phyloP scores from a whole-genome alignment of 176 grass and related monocot species.

The Bonia amplexicaulis region DNA sequence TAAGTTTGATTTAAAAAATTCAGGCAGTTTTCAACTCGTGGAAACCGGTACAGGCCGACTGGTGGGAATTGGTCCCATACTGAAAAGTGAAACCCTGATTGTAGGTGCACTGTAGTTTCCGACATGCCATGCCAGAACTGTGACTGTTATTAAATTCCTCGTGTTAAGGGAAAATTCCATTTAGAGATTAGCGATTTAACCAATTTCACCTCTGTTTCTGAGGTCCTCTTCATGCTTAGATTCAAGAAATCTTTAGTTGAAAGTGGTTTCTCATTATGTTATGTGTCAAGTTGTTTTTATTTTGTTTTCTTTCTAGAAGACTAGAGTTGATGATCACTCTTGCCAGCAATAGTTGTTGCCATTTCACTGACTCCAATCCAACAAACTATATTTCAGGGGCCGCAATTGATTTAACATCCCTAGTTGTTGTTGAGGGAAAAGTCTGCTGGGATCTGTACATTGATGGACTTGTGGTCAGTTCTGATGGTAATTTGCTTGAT shows the following conservation, averaged over 20 bases:
- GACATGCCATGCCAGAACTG: too few relatives aligned
- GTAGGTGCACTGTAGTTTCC: too few relatives aligned
- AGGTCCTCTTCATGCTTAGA: background rate
- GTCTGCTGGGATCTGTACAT: slow-evolving; percentile 88
- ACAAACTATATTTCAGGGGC: slow-evolving; percentile 55
- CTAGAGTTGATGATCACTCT: background rate
- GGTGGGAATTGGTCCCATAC: background rate
- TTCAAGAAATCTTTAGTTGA: background rate
- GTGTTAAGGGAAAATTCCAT: background rate
- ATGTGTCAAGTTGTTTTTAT: background rate
- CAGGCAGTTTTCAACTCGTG: background rate
- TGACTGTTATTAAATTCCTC: background rate
- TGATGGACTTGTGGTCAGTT: slow-evolving; percentile 86
- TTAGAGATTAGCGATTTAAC: background rate
- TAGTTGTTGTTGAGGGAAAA: slow-evolving; percentile 83
- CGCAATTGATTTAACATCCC: slow-evolving; percentile 79
- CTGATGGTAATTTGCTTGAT: slow-evolving; percentile 96
- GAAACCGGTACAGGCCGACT: background rate
- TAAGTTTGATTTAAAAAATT: background rate
- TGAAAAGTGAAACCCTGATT: background rate
- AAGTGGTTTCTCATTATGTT: background rate
- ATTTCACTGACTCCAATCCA: slow-evolving; percentile 7
- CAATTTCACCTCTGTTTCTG: background rate
- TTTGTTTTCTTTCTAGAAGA: slow-evolving; percentile 10
- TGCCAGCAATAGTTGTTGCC: background rate